Evolutionary conservation across 2,329 filamentous ascomycete genomes (phyloP).

Genomic region (Verticillium tricorpus): DNA sequence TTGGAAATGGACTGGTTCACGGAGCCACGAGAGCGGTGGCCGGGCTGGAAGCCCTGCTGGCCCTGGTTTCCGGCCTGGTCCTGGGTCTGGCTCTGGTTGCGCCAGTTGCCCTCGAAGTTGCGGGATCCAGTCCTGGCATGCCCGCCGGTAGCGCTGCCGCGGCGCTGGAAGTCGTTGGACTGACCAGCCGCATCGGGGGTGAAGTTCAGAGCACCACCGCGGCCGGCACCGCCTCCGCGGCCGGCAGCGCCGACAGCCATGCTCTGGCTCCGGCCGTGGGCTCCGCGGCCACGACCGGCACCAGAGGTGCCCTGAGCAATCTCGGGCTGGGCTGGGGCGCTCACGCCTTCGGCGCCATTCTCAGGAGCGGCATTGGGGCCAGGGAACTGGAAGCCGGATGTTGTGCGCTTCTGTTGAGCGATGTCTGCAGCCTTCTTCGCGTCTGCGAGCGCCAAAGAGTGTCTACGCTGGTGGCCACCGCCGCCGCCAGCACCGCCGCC

Average conservation of each 20-base stretch:
- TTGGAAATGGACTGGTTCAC: conserved; percentile 81
- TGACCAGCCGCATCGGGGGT: conserved; percentile 39
- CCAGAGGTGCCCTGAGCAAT: conserved; percentile 33
- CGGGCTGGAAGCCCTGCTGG: conserved; percentile 76
- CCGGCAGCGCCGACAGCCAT: conserved; percentile 75
- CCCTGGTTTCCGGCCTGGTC: conserved; percentile 37
- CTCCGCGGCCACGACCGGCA: conserved; percentile 51
- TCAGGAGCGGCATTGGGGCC: conserved; percentile 64
- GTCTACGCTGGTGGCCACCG: conserved; percentile 84
- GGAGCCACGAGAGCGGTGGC: conserved; percentile 81
- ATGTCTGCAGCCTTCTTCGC: conserved; percentile 97
- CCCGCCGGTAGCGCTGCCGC: conserved; percentile 48
- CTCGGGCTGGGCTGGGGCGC: conserved; percentile 24
- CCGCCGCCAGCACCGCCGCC: conserved; percentile 66
- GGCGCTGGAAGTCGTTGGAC: conserved; percentile 64
- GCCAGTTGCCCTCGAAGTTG: conserved; percentile 98
- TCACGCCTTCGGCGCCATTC: conserved; percentile 45
- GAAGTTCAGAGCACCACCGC: conserved; percentile 56
- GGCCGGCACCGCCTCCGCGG: conserved; percentile 53
- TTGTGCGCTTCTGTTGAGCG: conserved; percentile 93
- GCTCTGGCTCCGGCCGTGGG: conserved; percentile 79
- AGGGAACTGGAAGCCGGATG: conserved; percentile 92
- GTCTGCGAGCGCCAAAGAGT: conserved; percentile 90
- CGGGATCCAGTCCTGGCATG: conserved; percentile 81
- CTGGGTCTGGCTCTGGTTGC: conserved; percentile 68